These are phyloP conservation scores for Centrapalus pauciflorus DNA, from an alignment of 129 eudicot species.

Conservation along the genomic window DNA sequence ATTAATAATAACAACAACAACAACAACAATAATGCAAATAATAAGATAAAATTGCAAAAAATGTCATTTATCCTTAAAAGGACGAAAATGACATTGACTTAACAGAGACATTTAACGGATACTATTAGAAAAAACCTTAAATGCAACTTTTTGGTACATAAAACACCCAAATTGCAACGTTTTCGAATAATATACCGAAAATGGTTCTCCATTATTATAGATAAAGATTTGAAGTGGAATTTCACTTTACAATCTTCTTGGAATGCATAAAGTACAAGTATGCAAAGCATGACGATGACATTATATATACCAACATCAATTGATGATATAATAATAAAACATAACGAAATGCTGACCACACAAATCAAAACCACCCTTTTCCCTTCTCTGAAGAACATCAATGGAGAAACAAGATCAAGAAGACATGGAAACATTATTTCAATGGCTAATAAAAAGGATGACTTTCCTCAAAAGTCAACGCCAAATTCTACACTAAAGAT, in stretches of 20 bases:
- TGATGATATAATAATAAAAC: too few species aligned
- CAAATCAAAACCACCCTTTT: constrained; percentile 20
- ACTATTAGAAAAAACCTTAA: too few species aligned
- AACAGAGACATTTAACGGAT: too few species aligned
- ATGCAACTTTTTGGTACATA: too few species aligned
- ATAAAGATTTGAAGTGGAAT: background rate
- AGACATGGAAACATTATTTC: background rate
- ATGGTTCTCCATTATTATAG: too few species aligned
- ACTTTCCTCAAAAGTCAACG: constrained; percentile 33
- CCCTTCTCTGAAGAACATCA: constrained; percentile 20
- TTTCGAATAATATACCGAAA: too few species aligned
- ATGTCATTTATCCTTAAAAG: too few species aligned
- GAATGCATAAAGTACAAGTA: constrained; percentile 9
- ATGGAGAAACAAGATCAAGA: constrained; percentile 22
- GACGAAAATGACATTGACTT: too few species aligned
- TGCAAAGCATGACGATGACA: background rate
- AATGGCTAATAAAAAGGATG: constrained; percentile 45
- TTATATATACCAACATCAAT: constrained; percentile 1
- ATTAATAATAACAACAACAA: too few species aligned
- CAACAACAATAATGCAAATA: too few species aligned
- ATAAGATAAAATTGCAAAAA: too few species aligned
- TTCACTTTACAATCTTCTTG: background rate
- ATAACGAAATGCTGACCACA: constrained; percentile 51
- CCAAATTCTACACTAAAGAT: constrained; percentile 27
- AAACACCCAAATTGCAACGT: too few species aligned